Evolutionary conservation across 2,329 filamentous ascomycete species (phyloP).

Genomic region (Fusarium sp.): DNA sequence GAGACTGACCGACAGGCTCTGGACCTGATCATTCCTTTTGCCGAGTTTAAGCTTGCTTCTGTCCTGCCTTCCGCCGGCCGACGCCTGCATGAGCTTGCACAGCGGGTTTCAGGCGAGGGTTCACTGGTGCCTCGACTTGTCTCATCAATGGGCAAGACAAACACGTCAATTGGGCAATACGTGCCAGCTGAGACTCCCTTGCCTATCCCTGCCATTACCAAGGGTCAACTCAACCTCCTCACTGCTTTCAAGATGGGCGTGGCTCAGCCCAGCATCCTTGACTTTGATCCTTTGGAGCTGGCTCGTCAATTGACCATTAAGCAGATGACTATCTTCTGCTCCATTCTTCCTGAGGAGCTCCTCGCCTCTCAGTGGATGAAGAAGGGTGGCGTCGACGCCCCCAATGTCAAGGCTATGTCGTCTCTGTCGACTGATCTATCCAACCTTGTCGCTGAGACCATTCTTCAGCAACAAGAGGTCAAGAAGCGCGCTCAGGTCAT

Average conservation of each 20-base stretch:
- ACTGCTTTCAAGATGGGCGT: conserved; percentile 80
- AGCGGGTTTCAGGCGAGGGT: conserved; percentile 80
- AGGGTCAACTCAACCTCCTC: conserved; percentile 80
- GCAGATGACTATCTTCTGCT: conserved; percentile 91
- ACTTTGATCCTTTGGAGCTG: conserved; percentile 91
- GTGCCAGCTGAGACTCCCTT: conserved; percentile 78
- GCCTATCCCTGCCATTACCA: conserved; percentile 77
- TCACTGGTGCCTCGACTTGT: conserved; percentile 85
- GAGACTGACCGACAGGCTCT: conserved; percentile 83
- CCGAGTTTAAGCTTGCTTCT: conserved; percentile 75
- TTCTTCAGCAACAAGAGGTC: conserved; percentile 86
- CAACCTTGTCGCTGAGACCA: conserved; percentile 92
- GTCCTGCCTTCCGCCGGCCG: conserved; percentile 82
- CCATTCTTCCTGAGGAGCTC: conserved; percentile 91
- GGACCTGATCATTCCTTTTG: conserved; percentile 82
- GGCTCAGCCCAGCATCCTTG: conserved; percentile 79
- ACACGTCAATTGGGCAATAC: conserved; percentile 78
- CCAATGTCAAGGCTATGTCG: conserved; percentile 95
- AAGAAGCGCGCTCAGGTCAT: conserved; percentile 92
- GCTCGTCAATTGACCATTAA: conserved; percentile 93
- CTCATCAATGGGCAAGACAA: conserved; percentile 90
- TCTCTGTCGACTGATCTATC: conserved; percentile 91
- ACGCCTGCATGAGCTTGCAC: conserved; percentile 82
- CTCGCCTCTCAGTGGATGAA: conserved; percentile 95
- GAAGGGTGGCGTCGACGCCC: conserved; percentile 80